Percentiles rank a stretch among this genome's conserved stretches.
Conservation (phyloP, 2,329 filamentous ascomycete species). For the Pestalotiopsis sp. region DNA sequence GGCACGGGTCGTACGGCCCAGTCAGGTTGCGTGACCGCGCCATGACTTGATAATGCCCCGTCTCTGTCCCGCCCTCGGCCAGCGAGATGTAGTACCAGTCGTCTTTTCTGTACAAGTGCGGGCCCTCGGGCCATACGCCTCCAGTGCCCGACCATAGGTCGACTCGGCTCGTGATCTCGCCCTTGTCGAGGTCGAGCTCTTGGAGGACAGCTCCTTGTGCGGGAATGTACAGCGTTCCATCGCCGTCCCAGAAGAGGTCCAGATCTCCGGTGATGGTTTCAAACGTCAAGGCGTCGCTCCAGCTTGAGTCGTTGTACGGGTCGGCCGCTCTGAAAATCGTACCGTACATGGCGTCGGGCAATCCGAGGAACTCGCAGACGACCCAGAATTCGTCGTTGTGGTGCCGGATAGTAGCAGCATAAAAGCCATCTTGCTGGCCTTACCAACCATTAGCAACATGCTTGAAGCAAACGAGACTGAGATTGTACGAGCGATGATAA, state of each 20-base stretch:
- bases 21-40: slow-evolving; percentile 40
- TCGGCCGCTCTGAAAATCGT: slow-evolving; percentile 43
- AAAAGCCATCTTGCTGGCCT: slow-evolving; percentile 35
- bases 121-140: slow-evolving; percentile 45
- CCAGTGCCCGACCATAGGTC: slow-evolving; percentile 49
- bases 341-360: background rate
- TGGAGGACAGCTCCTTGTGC: slow-evolving; percentile 14
- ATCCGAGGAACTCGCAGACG: slow-evolving; percentile 32
- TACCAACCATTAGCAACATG: slow-evolving; percentile 22
- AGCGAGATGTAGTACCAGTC: slow-evolving; percentile 53
- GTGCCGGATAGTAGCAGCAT: slow-evolving; percentile 35
- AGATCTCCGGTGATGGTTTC: slow-evolving; percentile 35
- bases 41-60: slow-evolving; percentile 44
- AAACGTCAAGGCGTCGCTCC: slow-evolving; percentile 43
- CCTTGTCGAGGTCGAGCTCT: slow-evolving; percentile 36
- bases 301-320: slow-evolving; percentile 39
- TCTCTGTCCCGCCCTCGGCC: slow-evolving; percentile 50
- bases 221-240: slow-evolving; percentile 40
- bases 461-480: too few relatives aligned
- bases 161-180: slow-evolving; percentile 32
- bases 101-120: slow-evolving; percentile 47
- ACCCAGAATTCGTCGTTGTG: slow-evolving; percentile 34
- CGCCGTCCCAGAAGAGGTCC: slow-evolving; percentile 44
- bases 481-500: too few relatives aligned
- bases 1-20: slow-evolving; percentile 46